A percentile compares a stretch with the other conserved stretches of the same genome.
Evolutionary conservation across 352 stramenopile genomes (phyloP).

Genomic region (Pythium coloratum): DNA sequence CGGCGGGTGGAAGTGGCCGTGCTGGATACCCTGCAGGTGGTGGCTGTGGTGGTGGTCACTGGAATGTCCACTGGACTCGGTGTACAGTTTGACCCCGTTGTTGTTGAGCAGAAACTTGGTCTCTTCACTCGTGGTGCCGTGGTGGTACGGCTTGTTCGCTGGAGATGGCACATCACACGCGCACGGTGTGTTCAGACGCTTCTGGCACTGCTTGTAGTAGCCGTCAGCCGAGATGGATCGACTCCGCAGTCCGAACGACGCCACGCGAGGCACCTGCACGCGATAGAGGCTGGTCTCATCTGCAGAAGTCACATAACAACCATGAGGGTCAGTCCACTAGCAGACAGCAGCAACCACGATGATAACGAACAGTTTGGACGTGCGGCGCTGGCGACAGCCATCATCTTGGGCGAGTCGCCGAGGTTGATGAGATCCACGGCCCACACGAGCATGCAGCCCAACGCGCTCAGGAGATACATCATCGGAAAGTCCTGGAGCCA

Average conservation of each 20-base stretch:
- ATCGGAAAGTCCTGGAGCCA: slow-evolving; percentile 54
- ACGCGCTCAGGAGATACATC: slow-evolving; percentile 52
- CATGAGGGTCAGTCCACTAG: not conserved
- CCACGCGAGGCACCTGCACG: slow-evolving; percentile 56
- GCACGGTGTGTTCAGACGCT: slow-evolving; percentile 25
- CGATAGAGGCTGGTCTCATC: slow-evolving; percentile 63
- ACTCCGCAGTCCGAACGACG: slow-evolving; percentile 44
- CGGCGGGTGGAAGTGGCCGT: slow-evolving; percentile 5
- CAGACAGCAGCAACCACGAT: not conserved
- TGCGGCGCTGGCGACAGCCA: slow-evolving; percentile 58
- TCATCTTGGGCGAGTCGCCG: slow-evolving; percentile 65
- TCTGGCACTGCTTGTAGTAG: slow-evolving; percentile 2
- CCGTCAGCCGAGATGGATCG: slow-evolving; percentile 37
- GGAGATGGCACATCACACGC: slow-evolving; percentile 34
- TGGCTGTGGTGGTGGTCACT: slow-evolving; percentile 3
- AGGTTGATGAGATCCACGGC: slow-evolving; percentile 62
- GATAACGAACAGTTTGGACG: slow-evolving; percentile 47
- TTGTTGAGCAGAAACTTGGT: slow-evolving; percentile 38
- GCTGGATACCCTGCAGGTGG: slow-evolving; percentile 10
- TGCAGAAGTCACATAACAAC: slow-evolving; percentile 12
- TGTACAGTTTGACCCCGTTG: slow-evolving; percentile 32
- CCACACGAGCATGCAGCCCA: slow-evolving; percentile 64
- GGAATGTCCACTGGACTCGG: not conserved
- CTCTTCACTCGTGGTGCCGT: slow-evolving; percentile 37
- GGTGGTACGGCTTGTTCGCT: slow-evolving; percentile 38